A percentile compares a stretch with the other conserved stretches of the same genome.
Conservation (phyloP, 768 basidiomycete genomes). For the Rhizopogon sp. region DNA sequence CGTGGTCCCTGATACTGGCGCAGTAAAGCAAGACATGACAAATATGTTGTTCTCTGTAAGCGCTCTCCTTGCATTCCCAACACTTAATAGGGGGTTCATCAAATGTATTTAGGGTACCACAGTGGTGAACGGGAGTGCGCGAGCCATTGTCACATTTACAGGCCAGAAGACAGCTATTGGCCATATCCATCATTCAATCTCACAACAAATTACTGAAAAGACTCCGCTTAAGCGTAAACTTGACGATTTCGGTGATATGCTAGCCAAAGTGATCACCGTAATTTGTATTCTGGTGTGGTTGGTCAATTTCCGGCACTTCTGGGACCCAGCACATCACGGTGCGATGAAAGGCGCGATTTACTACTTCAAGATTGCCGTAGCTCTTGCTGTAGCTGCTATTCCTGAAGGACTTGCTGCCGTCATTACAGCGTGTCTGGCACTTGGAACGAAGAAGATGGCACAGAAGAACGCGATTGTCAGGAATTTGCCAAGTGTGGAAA, state of each 20-base stretch:
- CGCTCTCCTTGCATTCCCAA: not conserved
- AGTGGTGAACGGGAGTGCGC: conserved; percentile 88
- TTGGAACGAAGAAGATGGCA: conserved; percentile 99
- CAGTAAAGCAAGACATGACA: conserved; percentile 97
- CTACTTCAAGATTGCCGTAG: conserved; percentile 99
- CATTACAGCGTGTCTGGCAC: conserved; percentile 92
- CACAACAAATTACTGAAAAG: conserved; percentile 89
- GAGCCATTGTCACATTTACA: conserved; percentile 83
- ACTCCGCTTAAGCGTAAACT: conserved; percentile 96
- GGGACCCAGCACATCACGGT: conserved; percentile 91
- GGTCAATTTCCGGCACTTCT: conserved; percentile 94
- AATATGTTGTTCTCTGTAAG: conserved; percentile 93
- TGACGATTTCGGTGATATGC: conserved; percentile 96
- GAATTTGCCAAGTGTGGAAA: conserved; percentile 95
- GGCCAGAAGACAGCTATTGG: conserved; percentile 90
- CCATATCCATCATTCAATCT: conserved; percentile 95
- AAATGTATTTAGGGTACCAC: conserved; percentile 70
- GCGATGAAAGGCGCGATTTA: conserved; percentile 91
- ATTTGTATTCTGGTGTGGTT: conserved; percentile 98
- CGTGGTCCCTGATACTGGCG: conserved; percentile 63
- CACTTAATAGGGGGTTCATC: not conserved
- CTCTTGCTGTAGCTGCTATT: conserved; percentile 97
- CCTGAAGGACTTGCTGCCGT: conserved; percentile 98
- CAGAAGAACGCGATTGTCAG: conserved; percentile 98
- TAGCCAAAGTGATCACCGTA: conserved; percentile 96